phyloP scores from a whole-genome alignment of 2,329 filamentous ascomycete species.

The Raffaelea ambrosiae region DNA sequence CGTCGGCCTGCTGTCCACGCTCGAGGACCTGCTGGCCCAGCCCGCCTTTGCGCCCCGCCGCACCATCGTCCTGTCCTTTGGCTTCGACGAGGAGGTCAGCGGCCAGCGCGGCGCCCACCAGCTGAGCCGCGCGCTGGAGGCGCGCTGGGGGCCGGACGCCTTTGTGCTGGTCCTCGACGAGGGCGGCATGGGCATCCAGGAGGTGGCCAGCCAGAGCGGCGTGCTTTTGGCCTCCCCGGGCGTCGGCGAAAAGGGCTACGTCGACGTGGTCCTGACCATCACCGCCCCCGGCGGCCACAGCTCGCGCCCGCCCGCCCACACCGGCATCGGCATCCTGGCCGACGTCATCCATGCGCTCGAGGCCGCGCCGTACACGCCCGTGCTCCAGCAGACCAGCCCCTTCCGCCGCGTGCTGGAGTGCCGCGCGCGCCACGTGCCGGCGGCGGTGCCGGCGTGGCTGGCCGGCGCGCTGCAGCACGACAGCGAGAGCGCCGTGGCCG shows the following conservation, averaged over 20 bases:
- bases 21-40: constrained; percentile 42
- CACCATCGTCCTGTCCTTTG: constrained; percentile 49
- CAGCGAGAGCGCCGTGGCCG: neutral
- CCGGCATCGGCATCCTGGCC: constrained; percentile 41
- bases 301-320: constrained; percentile 45
- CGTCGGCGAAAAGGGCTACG: constrained; percentile 51
- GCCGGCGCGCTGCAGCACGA: constrained; percentile 20
- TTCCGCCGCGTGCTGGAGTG: constrained; percentile 32
- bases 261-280: constrained; percentile 47
- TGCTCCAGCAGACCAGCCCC: constrained; percentile 19
- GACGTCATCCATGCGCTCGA: constrained; percentile 38
- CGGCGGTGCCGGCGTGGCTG: constrained; percentile 31
- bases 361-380: constrained; percentile 35
- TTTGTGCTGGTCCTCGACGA: constrained; percentile 50
- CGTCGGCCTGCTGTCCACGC: constrained; percentile 44
- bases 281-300: constrained; percentile 50
- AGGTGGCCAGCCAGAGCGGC: constrained; percentile 27
- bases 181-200: constrained; percentile 34
- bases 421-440: constrained; percentile 33
- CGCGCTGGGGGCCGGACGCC: constrained; percentile 42
- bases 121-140: constrained; percentile 33
- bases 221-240: constrained; percentile 44
- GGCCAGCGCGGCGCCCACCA: constrained; percentile 39
- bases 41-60: constrained; percentile 43
- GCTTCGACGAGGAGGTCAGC: constrained; percentile 54